Evolutionary conservation across 1,284 basidiomycete species (phyloP), one percentile per base, ranked within the genome.

Genomic region (Schizopora paradoxa): DNA sequence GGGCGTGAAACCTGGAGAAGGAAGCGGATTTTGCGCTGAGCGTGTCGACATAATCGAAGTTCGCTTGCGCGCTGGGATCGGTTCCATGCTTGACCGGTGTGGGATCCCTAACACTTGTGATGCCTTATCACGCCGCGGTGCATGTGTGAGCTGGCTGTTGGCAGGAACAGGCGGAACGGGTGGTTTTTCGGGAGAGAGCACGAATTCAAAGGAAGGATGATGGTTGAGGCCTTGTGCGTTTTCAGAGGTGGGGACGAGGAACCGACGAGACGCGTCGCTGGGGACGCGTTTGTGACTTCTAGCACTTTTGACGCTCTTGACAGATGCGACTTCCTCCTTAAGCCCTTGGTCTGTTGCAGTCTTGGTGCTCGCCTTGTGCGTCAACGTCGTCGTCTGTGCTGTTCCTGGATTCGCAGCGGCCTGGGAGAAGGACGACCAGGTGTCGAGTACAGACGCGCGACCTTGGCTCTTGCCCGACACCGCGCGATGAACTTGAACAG

Each of bases 1-100:
- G 10, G 86, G 81, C n/a, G 70, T 57, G 61, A 76, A 69, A 38
- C 73, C 64, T 34, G 70, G 58, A 49, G 66, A 58, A 52, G 77
- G 66, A 0, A 76, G 66, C 6, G 67, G 61, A 40, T 80, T 77
- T 40, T 79, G 78, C 29, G 73, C 76, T 36, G 85, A 87, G 59
- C 79, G 84, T 42, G 80, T 83, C 14, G 86, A 86, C 49, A 86
- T 77, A 54, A 89, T 76, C 29, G 85, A 87, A 44, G 75, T 80
- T 54, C 85, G 76, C 49, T 76, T 70, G 10, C 80, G 80, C 21
- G 79, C 83, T 33, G 83, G 83, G 54, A 89, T 82, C 53, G 85
- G 85, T 58, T 88, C 85, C 86, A 89, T 88, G 47, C 79, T 80
- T 60, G 68, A 73, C 50, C 76, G 72, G 60, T 86, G 86, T 41